Evolutionary conservation across 2,329 filamentous ascomycete species (phyloP), one percentile per base, ranked within the genome.

Genomic region (Epichloe sibirici): DNA sequence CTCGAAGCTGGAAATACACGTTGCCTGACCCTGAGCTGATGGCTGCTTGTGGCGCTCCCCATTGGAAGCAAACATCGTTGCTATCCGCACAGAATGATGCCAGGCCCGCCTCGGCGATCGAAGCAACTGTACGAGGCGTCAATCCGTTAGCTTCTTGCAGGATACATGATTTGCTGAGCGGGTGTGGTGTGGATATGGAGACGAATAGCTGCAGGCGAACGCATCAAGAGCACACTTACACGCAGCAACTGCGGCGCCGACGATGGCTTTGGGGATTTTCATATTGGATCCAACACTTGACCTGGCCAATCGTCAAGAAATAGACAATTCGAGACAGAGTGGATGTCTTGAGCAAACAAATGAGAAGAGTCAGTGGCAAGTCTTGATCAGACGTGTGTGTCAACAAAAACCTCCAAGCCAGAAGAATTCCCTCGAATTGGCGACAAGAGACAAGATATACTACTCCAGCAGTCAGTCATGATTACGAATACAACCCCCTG

Each of bases 1-100:
- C 78, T 17, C 67, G 68, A 53, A 85, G 71, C 59, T 82, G 80
- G 56, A 85, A 73, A 62, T 79, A 83, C 51, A 85, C 71, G 61
- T 79, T 78, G 52, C 79, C 79, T 4, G 69, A 66, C 35, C 71
- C 71, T 3, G 72, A 69, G 39, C 67, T 67, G 12, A 72, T 72
- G 1, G 78, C 75, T 2, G 68, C 60, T 45, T 69, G 59, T 0
- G 82, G 80, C 2, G 83, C 73, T 43, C 71, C 80, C 57, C 83
- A 72, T 54, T 69, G 68, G 65, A 74, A 82, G 65, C 79, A 82
- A 40, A 81, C 34, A 8, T 51, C 5, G 43, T 40, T 46, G 34
- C 35, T 23, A 13, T 17, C 35, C 17, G 44, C 42, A 12, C 49
- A 51, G 34, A 37, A 39, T 7, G 49, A 51, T 39, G 49, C 49